phyloP scores from a whole-genome alignment of 305 asterid species.

The Fraxinus sp. region DNA sequence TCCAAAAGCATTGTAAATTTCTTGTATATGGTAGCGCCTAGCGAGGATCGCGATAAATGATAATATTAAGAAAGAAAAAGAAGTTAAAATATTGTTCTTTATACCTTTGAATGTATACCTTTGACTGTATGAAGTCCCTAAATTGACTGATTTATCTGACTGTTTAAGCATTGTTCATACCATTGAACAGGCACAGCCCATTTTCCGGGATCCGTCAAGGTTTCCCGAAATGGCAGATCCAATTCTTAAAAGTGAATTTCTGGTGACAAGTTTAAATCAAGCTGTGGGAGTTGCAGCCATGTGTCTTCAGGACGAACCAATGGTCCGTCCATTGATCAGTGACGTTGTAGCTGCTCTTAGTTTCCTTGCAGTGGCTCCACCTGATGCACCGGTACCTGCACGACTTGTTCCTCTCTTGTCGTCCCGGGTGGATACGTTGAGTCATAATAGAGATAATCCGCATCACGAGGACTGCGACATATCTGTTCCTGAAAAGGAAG shows the following conservation, averaged over 20 bases:
- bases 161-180: neutral
- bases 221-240: slow-evolving; percentile 58
- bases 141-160: neutral
- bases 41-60: neutral
- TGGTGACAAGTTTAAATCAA: slow-evolving; percentile 47
- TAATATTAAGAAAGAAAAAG: neutral
- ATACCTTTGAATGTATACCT: neutral
- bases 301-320: slow-evolving; percentile 60
- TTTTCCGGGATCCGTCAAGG: slow-evolving; percentile 42
- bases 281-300: slow-evolving; percentile 56
- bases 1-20: neutral
- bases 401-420: slow-evolving; percentile 46
- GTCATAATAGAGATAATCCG: slow-evolving; percentile 5
- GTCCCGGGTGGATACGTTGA: slow-evolving; percentile 20
- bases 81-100: neutral
- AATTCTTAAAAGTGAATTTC: slow-evolving; percentile 29
- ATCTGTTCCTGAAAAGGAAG: neutral
- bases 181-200: slow-evolving; percentile 39
- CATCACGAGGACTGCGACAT: neutral
- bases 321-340: slow-evolving; percentile 45
- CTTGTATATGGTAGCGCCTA: neutral
- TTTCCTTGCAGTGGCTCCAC: slow-evolving; percentile 48
- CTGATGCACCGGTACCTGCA: slow-evolving; percentile 42
- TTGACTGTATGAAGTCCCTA: neutral
- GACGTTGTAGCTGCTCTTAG: slow-evolving; percentile 49